Evolutionary conservation across 495 filamentous ascomycete genomes (phyloP).

Genomic region (Usnea hakonensis): DNA sequence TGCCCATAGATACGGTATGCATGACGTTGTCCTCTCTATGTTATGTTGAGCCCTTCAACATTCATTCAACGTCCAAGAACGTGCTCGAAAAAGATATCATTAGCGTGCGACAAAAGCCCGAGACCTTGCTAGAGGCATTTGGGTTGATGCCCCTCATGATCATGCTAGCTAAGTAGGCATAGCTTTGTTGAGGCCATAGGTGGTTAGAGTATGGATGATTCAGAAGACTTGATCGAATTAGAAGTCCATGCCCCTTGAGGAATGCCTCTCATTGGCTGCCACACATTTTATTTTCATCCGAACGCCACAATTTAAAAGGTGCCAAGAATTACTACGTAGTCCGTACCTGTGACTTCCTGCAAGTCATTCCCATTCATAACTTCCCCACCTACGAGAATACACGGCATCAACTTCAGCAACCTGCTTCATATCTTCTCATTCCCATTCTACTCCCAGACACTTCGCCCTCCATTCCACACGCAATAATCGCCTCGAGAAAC

Average conservation of each 20-base stretch:
- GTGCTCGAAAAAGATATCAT: no score
- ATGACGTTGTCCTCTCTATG: no score
- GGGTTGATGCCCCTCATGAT: no score
- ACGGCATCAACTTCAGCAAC: not conserved
- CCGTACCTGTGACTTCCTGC: no score
- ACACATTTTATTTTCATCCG: not conserved
- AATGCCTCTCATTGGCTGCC: not conserved
- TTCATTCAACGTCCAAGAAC: no score
- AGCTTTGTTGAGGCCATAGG: no score
- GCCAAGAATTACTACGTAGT: not conserved
- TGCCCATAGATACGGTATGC: no score
- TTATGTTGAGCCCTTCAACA: no score
- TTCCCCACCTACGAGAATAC: not conserved
- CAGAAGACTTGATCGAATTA: not conserved
- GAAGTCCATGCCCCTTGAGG: not conserved
- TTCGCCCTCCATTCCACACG: no score
- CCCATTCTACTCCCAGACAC: not conserved
- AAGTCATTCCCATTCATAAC: not conserved
- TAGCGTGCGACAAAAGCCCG: no score
- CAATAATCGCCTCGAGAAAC: not conserved
- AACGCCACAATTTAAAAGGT: not conserved
- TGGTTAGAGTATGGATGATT: not conserved
- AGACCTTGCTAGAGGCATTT: no score
- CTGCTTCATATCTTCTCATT: not conserved
- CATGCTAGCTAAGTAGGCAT: no score